phyloP scores from a whole-genome alignment of 805 yeast species.

The Candida succiphila region DNA sequence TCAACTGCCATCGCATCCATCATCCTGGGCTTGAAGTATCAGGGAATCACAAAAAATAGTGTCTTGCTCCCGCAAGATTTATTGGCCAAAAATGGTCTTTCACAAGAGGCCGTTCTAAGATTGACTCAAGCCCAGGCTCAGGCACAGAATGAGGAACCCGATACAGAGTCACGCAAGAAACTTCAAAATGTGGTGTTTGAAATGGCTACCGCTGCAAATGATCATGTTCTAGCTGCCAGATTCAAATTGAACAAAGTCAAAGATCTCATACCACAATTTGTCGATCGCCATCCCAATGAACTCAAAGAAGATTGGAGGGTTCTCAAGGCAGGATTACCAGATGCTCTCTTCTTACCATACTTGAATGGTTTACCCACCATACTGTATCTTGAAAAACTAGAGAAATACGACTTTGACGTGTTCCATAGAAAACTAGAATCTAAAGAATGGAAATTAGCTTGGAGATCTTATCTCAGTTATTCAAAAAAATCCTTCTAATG shows the following conservation, averaged over 20 bases:
- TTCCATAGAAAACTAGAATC: too few species aligned
- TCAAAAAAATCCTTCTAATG: too few species aligned
- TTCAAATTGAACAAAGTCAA: constrained; percentile 34
- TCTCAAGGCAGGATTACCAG: constrained; percentile 45
- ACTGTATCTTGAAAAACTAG: constrained; percentile 50
- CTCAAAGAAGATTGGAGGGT: constrained; percentile 16
- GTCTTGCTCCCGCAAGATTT: constrained; percentile 56
- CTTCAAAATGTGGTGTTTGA: constrained; percentile 56
- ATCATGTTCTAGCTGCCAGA: constrained; percentile 64
- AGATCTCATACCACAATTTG: too few species aligned
- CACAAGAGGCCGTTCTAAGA: constrained; percentile 56
- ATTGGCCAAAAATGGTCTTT: constrained; percentile 39
- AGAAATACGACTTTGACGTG: constrained; percentile 57
- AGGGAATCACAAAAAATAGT: constrained; percentile 38
- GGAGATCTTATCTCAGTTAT: too few species aligned
- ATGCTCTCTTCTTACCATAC: constrained; percentile 56
- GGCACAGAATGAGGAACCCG: constrained; percentile 18
- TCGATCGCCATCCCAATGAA: too few species aligned
- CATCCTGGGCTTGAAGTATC: constrained; percentile 50
- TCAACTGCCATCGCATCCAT: constrained; percentile 62
- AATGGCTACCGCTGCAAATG: constrained; percentile 69
- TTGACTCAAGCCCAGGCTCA: constrained; percentile 22
- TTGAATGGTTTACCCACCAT: constrained; percentile 59
- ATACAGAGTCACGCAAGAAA: too few species aligned
- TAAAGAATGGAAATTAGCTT: too few species aligned